Evolutionary conservation across 495 filamentous ascomycete genomes (phyloP), one percentile per base, ranked within the genome.

Genomic region (Glutinoglossum americanum): DNA sequence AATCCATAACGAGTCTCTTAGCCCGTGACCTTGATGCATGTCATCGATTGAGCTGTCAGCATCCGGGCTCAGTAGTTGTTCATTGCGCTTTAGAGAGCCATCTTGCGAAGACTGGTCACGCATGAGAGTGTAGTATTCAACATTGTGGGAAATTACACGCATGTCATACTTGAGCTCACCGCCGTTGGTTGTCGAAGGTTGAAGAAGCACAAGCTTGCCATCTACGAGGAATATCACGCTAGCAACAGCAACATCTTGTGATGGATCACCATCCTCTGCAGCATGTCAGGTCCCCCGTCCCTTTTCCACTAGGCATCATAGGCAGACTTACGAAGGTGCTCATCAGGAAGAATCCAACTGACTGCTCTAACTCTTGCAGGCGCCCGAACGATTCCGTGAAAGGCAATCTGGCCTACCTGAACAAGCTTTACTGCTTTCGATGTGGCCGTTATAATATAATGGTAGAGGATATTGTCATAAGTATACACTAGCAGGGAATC

Each of bases 401-500:
- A 89, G 26, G 88, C 88, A 58, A 97, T 97, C 65, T 96, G 93
- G 17, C 93, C 92, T 27, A 97, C 89, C 62, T 90, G 85, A 19
- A 94, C 77, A 27, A 97, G 76, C 51, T 77, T 79, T n/a, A 94
- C 77, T 9, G 74, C 71, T 32, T 80, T 79, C 6, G 78, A 72
- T n/a, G 76, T 73, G 15, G 78, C 73, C 0, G 84, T 79, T 54
- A 98, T 87, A 58, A 97, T 78, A 67, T 85, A 99, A 63, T 99
- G 93, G 61, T 94, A 92, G 15, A 99, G 76, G 26, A 93, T 79
- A 67, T 99, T 99, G 64, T 95, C 89, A 65, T 93, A 87, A 0
- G 93, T 97, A 65, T 97, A 99, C 48, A 94, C 90, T 25, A 99
- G 76, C 15, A 97, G 74, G 2, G 92, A 97, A 68, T 97, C 93